A percentile compares a stretch with the other conserved stretches of the same genome.
These are phyloP conservation scores for Massospora cicadina DNA, from an alignment of 371 early-diverging fungal genomes.

Conservation along the genomic window DNA sequence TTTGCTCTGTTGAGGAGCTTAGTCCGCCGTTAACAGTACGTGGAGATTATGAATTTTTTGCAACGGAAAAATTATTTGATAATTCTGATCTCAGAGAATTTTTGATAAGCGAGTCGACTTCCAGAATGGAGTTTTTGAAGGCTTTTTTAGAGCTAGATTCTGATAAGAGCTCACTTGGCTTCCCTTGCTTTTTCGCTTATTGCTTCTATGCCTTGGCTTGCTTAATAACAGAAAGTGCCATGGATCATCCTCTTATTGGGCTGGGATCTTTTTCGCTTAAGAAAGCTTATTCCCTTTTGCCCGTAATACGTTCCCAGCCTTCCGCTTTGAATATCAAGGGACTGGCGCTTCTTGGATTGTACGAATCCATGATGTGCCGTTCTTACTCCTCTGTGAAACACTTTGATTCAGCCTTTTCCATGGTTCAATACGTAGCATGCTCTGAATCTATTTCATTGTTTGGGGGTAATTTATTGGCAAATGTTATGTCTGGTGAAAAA, in stretches of 20 bases:
- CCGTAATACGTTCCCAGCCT: not conserved
- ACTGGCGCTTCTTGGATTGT: not conserved
- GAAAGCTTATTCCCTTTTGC: not conserved
- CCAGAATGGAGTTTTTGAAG: not conserved
- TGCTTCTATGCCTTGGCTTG: not conserved
- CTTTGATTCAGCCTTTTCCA: not conserved
- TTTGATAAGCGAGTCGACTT: not conserved
- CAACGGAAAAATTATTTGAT: not conserved
- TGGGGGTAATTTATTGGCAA: not conserved
- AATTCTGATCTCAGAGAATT: not conserved
- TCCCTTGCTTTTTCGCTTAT: not conserved
- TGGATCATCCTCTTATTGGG: not conserved
- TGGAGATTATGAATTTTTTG: not conserved
- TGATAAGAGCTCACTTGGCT: not conserved
- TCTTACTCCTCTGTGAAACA: not conserved
- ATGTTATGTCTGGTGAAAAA: not conserved
- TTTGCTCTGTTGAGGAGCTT: not conserved
- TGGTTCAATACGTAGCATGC: not conserved
- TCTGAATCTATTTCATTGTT: not conserved
- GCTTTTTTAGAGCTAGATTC: not conserved
- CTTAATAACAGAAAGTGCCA: not conserved
- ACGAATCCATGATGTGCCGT: not conserved
- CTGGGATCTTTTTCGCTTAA: not conserved
- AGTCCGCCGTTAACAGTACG: not conserved
- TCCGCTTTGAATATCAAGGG: not conserved